Base-by-base conservation (phyloP, 2,329 filamentous ascomycete species). In the Aureobasidium musti region DNA sequence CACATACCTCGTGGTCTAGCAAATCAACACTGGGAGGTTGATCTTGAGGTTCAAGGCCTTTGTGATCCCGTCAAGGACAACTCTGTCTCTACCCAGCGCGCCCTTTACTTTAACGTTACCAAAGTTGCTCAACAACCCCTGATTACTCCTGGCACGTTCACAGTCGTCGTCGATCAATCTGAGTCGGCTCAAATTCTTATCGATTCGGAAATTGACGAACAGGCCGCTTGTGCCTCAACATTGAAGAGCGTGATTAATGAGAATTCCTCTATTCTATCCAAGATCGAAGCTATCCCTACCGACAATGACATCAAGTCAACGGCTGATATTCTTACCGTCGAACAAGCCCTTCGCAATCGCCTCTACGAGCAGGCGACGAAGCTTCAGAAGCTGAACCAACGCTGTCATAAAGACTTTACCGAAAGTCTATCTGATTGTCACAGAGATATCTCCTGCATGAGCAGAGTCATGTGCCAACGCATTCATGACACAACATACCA, bases 361-460 rank as follows among this genome's bases (percentile, higher is more conserved):
- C 61, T 65, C 7, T 56, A 37, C 49, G 61, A 65, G 6, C 61
- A 65, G 50, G 61, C 50, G 50, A 56, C 49, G 11, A 65, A 37
- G 11, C 21, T 65, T 2, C 50, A 65, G 6, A 45, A 13, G 37
- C 28, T 65, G n/a, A 67, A 54, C 43, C 30, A 57, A 30, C 39
- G 28, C 14, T 67, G 66, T n/a, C 57, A 43, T 13, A 65, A 56
- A 19, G 10, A 10, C 33, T 26, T 52, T 2, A 21, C 5, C 10
- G 41, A 65, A n/a, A 63, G 49, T 19, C 53, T 67, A 26, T 35
- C 39, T 30, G 60, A 64, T 19, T 67, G 66, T 35, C 39, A 67
- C n/a, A 41, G 28, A 17, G 66, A 63, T 28, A 14, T 67, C 35
- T 33, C 39, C n/a, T 67, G 66, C 17, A 57, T 63, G 45, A 37